Evolutionary conservation across 2,329 filamentous ascomycete species (phyloP).

Genomic region (Sclerotinia trifoliorum): DNA sequence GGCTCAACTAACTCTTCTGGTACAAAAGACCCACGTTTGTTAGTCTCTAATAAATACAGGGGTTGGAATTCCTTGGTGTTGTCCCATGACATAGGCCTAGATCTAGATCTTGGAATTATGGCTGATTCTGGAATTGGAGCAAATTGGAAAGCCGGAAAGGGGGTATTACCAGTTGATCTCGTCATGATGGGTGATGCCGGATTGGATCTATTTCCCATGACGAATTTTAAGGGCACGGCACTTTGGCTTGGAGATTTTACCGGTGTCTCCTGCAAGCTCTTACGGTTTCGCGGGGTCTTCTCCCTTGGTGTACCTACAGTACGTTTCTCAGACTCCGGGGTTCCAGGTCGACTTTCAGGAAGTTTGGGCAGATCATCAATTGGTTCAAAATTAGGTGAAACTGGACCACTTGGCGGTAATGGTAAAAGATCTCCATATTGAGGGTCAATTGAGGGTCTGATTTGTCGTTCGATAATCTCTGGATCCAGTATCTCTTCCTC

Average conservation of each 20-base stretch:
- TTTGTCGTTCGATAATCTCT: conserved; percentile 56
- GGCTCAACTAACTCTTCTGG: conserved; percentile 41
- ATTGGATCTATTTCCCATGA: conserved; percentile 44
- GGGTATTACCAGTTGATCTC: conserved; percentile 43
- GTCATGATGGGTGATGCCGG: conserved; percentile 46
- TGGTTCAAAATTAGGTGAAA: conserved; percentile 46
- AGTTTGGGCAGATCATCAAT: conserved; percentile 50
- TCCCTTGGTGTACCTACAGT: conserved; percentile 27
- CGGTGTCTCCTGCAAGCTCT: conserved; percentile 35
- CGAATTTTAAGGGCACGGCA: conserved; percentile 56
- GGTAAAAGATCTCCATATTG: conserved; percentile 64
- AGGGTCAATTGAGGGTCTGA: conserved; percentile 66
- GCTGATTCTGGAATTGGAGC: conserved; percentile 36
- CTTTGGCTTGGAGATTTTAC: conserved; percentile 48
- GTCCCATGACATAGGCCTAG: conserved; percentile 61
- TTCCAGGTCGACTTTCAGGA: conserved; percentile 55
- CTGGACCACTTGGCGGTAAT: conserved; percentile 59
- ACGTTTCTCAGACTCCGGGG: conserved; percentile 36
- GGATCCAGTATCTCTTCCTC: conserved; percentile 49
- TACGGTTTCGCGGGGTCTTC: conserved; percentile 30
- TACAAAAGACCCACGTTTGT: conserved; percentile 31
- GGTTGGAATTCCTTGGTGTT: conserved; percentile 71
- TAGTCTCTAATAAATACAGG: conserved; percentile 71
- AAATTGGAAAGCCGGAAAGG: conserved; percentile 39
- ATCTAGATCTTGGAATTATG: conserved; percentile 42